phyloP scores from a whole-genome alignment of 805 yeast species.

The Maudiozyma saulgeensis region DNA sequence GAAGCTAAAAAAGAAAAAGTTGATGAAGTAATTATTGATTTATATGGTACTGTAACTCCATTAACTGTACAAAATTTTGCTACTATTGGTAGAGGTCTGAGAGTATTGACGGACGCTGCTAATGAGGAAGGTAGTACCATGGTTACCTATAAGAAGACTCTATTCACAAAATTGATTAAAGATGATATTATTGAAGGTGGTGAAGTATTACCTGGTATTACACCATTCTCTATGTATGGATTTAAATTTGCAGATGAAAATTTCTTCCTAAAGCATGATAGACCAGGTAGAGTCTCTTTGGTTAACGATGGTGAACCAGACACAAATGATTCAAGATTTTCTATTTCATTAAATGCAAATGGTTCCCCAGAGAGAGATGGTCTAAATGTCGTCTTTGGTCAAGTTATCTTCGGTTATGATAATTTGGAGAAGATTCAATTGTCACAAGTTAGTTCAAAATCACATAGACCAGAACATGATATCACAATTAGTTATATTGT shows the following conservation, averaged over 20 bases:
- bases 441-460: constrained; percentile 34
- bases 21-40: constrained; percentile 41
- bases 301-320: constrained; percentile 53
- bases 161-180: constrained; percentile 66
- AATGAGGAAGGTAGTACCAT: constrained; percentile 9
- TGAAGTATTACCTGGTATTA: constrained; percentile 66
- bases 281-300: constrained; percentile 61
- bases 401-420: constrained; percentile 58
- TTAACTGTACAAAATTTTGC: constrained; percentile 53
- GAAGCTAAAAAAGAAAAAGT: constrained; percentile 5
- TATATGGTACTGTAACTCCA: constrained; percentile 61
- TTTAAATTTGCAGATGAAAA: constrained; percentile 68
- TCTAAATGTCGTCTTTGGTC: constrained; percentile 69
- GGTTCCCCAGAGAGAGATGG: constrained; percentile 43
- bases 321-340: constrained; percentile 63
- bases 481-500: constrained; percentile 33
- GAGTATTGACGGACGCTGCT: constrained; percentile 22
- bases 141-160: constrained; percentile 43
- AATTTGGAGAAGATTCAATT: constrained; percentile 47
- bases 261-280: constrained; percentile 55
- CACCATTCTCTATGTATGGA: constrained; percentile 76
- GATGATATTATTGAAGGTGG: constrained; percentile 85
- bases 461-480: constrained; percentile 32
- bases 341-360: constrained; percentile 49
- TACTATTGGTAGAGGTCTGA: constrained; percentile 38